Base-by-base conservation (phyloP, 2,329 filamentous ascomycete species). In the Coccinonectria pachysandricola region DNA sequence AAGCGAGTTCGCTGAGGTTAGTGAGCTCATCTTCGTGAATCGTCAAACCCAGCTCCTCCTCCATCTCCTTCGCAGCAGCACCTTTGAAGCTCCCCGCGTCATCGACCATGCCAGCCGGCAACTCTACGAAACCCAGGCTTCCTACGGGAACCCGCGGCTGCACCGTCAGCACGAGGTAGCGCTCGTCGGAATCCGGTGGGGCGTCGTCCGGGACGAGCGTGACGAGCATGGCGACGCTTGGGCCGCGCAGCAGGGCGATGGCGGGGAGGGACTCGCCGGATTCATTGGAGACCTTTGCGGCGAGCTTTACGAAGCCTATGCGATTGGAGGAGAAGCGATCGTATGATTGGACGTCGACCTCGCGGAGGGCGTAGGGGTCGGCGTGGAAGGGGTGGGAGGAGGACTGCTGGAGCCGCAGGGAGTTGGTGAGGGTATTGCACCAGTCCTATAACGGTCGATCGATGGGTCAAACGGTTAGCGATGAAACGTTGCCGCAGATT, bases 61-160 rank as follows among this genome's bases (percentile, higher is more conserved):
- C 35, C 7, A 78, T 71, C 54, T 78, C 73, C 39, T 58, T 62
- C 3, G 72, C 72, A 3, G 72, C 73, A 0, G 60, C 59, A 13
- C 73, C 72, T 8, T 60, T 59, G 42, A 77, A 76, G 15, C 56
- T 63, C 1, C 64, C 67, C 9, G 54, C 46, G 27, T 62, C 60
- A 39, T 73, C 65, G 3, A 75, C 60, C 69, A 75, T 67, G 6
- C 70, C 65, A 0, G 72, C 72, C 0, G 72, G 72, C 8, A 77
- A 40, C 45, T 76, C 66, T 3, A 66, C 54, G 36, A 74, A 64
- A 19, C 61, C 51, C 15, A 76, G 45, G n/a, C 65, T 67, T 3
- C 65, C 69, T 1, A 59, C 66, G 0, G 72, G 57, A 4, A 74
- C 46, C 23, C 73, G 65, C 12, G 72, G 66, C 49, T 76, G 72